These are phyloP conservation scores for bread wheat (Triticum aestivum) DNA, from an alignment of 176 grass and related monocot genomes.

Conservation along the genomic window DNA sequence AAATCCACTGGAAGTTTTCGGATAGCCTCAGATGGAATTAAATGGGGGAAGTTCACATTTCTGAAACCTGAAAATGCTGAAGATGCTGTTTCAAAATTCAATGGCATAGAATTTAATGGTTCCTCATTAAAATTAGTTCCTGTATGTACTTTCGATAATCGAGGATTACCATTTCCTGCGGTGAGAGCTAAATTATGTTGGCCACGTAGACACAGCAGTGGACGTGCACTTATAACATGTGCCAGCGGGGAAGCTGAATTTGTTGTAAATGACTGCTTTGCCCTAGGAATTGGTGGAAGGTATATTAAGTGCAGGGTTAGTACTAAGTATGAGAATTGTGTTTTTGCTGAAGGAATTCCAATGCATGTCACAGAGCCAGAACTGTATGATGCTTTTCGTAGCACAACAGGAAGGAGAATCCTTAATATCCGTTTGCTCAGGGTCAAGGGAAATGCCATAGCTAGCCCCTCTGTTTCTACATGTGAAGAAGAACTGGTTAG, in stretches of 20 bases:
- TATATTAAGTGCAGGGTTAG: conserved; percentile 74
- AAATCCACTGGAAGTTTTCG: conserved; percentile 39
- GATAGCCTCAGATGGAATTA: conserved; percentile 46
- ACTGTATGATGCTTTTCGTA: conserved; percentile 58
- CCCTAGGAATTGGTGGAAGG: conserved; percentile 56
- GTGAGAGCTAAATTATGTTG: conserved; percentile 80
- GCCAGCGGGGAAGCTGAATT: conserved; percentile 63
- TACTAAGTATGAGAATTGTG: conserved; percentile 54
- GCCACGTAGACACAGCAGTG: conserved; percentile 65
- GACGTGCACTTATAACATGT: conserved; percentile 63
- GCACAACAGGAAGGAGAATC: conserved; percentile 56
- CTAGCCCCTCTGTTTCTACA: conserved; percentile 28
- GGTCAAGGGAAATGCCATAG: conserved; percentile 35
- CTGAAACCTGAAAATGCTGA: conserved; percentile 69
- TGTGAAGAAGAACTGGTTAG: conserved; percentile 68
- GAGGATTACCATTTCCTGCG: conserved; percentile 64
- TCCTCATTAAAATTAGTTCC: conserved; percentile 61
- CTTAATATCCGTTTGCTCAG: conserved; percentile 61
- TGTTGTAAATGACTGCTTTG: conserved; percentile 59
- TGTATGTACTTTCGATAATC: conserved; percentile 36
- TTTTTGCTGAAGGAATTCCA: conserved; percentile 71
- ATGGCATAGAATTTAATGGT: conserved; percentile 71
- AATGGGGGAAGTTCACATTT: conserved; percentile 87
- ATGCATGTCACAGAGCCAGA: conserved; percentile 64
- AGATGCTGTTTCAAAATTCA: conserved; percentile 62